Evolutionary conservation across 2,329 filamentous ascomycete genomes (phyloP), one percentile per base, ranked within the genome.

Genomic region (Phyllosticta citribraziliensis): DNA sequence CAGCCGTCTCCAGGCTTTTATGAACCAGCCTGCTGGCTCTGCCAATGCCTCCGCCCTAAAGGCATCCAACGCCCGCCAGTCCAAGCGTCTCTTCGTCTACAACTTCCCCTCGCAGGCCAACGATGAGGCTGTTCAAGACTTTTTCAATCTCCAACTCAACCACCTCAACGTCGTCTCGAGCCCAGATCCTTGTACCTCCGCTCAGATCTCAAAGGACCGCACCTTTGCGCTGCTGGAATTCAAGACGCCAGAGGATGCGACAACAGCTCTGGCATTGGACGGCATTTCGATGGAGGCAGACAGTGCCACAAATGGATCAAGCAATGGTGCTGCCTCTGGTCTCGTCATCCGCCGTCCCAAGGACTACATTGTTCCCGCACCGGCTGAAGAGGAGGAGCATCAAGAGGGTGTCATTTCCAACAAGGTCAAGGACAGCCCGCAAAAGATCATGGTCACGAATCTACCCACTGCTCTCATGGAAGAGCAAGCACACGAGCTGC

Each of bases 71-170:
- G 92, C 94, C 17, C 88, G 94, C 66, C 94, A 99, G 76, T 87
- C 92, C 57, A 97, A 95, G 79, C 89, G 95, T 66, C 84, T 99
- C 24, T 84, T 99, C 67, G 84, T 92, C 30, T 87, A 91, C 76
- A 96, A 96, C 71, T 75, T 99, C 14, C 88, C 93, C 2, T 69
- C 82, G 1, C 82, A 79, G 24, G 82, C 83, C n/a, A 89, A 84
- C 14, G 90, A 96, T 63, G 92, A 96, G 58, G 79, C 77, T 64
- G 73, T 99, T 51, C 78, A 88, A 63, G 82, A 85, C 22, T 99
- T 97, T 77, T 97, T 99, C 82, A 99, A 99, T 70, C 80, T 96
- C 24, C 92, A 97, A 73, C 83, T 99, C 57, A 97, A 99, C 69
- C 91, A 92, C n/a, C 79, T 99, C 55, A 99, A 99, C 69, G 88